A percentile compares a stretch with the other conserved stretches of the same genome.
These are phyloP conservation scores for Erodium texanum DNA, from an alignment of 441 rosid genomes.

Conservation along the genomic window DNA sequence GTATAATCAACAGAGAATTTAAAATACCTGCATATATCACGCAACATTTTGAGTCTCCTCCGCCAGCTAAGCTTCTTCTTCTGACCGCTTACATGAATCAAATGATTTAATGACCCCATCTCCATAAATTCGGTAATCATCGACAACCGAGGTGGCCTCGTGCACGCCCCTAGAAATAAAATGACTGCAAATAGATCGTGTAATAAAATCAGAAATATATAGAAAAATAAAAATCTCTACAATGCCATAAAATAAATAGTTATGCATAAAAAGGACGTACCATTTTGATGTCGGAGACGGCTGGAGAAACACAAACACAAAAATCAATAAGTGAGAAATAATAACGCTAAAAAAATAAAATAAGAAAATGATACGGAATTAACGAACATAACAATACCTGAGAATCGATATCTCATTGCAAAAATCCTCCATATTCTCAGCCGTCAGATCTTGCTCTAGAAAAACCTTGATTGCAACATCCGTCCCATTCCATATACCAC, in stretches of 20 bases:
- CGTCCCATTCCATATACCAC: constrained; percentile 96
- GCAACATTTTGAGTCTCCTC: constrained; percentile 79
- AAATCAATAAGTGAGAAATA: constrained; percentile 31
- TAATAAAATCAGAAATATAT: constrained; percentile 7
- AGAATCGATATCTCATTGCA: constrained; percentile 97
- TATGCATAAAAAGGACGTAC: constrained; percentile 40
- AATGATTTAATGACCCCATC: constrained; percentile 78
- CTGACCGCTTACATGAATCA: constrained; percentile 85
- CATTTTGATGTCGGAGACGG: constrained; percentile 95
- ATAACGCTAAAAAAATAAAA: background rate
- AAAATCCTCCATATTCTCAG: constrained; percentile 98
- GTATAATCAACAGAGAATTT: background rate
- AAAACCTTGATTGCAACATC: constrained; percentile 97
- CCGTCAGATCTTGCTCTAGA: constrained; percentile 93
- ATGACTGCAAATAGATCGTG: constrained; percentile 52
- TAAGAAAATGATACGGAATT: background rate
- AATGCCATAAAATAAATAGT: background rate
- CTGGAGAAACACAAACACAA: constrained; percentile 35
- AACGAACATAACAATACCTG: constrained; percentile 44
- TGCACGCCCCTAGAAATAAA: constrained; percentile 95
- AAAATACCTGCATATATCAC: constrained; percentile 87
- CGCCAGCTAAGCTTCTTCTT: constrained; percentile 88
- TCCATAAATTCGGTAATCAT: constrained; percentile 98
- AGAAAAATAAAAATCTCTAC: constrained; percentile 1
- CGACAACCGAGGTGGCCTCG: constrained; percentile 81